Evolutionary conservation across 2,329 filamentous ascomycete genomes (phyloP).

Genomic region (Nigrograna mackinnonii): DNA sequence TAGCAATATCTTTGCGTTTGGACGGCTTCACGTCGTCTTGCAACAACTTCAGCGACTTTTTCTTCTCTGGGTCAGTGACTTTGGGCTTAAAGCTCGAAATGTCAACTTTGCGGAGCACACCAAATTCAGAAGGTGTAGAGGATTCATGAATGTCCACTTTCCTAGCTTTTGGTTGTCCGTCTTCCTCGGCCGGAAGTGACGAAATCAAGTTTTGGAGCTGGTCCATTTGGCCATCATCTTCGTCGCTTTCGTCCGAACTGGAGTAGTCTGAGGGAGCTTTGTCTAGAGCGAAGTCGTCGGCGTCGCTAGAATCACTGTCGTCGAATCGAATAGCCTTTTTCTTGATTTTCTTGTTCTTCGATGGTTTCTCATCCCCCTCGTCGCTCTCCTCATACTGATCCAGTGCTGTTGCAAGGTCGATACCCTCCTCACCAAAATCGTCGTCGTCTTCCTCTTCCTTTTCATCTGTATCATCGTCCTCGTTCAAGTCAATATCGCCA

Average conservation of each 20-base stretch:
- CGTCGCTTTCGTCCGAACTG: constrained; percentile 53
- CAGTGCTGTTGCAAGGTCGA: constrained; percentile 65
- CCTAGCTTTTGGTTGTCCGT: constrained; percentile 35
- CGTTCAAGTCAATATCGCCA: constrained; percentile 53
- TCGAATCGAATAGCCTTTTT: constrained; percentile 45
- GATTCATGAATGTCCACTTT: constrained; percentile 58
- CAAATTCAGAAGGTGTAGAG: constrained; percentile 63
- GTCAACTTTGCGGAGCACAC: constrained; percentile 69
- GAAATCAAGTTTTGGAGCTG: constrained; percentile 72
- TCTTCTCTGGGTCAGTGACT: constrained; percentile 73
- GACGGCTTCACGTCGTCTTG: constrained; percentile 65
- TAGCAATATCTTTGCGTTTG: constrained; percentile 58
- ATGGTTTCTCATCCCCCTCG: constrained; percentile 26
- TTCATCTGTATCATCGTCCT: constrained; percentile 48
- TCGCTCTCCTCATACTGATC: constrained; percentile 51
- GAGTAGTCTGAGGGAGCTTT: constrained; percentile 55
- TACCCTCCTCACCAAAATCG: constrained; percentile 65
- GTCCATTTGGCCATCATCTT: constrained; percentile 59
- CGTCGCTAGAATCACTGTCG: constrained; percentile 57
- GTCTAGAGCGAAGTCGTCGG: constrained; percentile 47
- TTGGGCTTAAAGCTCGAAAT: constrained; percentile 75
- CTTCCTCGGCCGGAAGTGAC: constrained; percentile 57
- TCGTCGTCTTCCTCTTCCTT: constrained; percentile 60
- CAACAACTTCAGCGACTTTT: constrained; percentile 78
- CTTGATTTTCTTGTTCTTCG: constrained; percentile 26